These are phyloP conservation scores for Jimgerdemannia flammicorona DNA, from an alignment of 192 early-diverging fungal genomes.

Conservation along the genomic window DNA sequence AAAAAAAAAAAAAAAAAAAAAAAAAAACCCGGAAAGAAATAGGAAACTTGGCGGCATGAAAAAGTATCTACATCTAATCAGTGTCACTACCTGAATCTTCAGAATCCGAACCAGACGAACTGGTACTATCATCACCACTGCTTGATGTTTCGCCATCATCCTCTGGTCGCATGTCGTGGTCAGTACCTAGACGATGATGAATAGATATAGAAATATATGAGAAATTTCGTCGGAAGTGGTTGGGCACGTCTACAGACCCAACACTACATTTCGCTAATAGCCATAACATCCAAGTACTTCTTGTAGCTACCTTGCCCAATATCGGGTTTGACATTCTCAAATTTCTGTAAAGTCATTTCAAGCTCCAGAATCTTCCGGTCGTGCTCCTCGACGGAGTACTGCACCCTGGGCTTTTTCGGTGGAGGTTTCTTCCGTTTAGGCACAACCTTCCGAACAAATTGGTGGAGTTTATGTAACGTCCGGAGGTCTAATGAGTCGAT, in stretches of 20 bases:
- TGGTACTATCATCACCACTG: conserved; percentile 49
- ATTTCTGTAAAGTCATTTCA: conserved; percentile 44
- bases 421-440: conserved; percentile 38
- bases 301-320: conserved; percentile 17
- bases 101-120: conserved; percentile 67
- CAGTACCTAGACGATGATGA: not conserved
- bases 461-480: conserved; percentile 82
- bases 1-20: conserved; percentile 8
- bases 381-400: conserved; percentile 43
- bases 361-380: conserved; percentile 38
- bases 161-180: not conserved
- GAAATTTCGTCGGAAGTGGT: no score
- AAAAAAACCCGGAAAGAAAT: not conserved
- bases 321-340: conserved; percentile 30
- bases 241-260: no score
- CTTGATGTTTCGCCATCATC: conserved; percentile 42
- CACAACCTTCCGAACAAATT: conserved; percentile 67
- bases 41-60: not conserved
- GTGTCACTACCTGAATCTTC: conserved; percentile 83
- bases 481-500: conserved; percentile 84
- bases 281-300: not conserved
- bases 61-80: conserved; percentile 48
- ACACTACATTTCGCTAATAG: no score
- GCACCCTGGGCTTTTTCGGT: conserved; percentile 37
- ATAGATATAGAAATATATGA: no score